Base-by-base conservation (phyloP, 352 stramenopile genomes). In the Globisporangium lucens region DNA sequence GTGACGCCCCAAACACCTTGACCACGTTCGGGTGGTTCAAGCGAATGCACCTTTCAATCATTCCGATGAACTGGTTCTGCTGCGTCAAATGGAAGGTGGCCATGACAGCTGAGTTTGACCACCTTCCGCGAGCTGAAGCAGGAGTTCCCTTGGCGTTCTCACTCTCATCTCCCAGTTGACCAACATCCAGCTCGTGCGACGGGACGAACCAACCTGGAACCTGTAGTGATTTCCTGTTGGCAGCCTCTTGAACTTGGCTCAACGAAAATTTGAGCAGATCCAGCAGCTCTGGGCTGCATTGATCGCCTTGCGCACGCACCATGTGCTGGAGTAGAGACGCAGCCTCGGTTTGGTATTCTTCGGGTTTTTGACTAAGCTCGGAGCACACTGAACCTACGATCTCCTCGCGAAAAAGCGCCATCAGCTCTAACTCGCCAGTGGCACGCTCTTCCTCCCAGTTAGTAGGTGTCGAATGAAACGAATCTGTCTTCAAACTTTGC, bases 21-120 rank as follows among this genome's bases (percentile, higher is more conserved):
- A 63, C 43, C 30, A 76, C 56, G 22, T 77, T 66, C 4, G 71
- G 71, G 56, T 72, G 68, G 1, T 33, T 60, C 55, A 46, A 9
- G 7, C 12, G 55, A 20, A 60, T 8, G 55, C 55, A 46, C 4
- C 1, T 29, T 5, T 27, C 20, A 10, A 60, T 30, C 2, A 13
- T 27, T 30, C 43, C 13, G 15, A 20, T 3, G 17, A 51, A 51
- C 20, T 22, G 1, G 15, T 47, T 15, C 2, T 12, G 55, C 30
- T 43, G 15, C 20, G 47, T 29, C 0, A 2, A 4, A 9, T 33
- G 12, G 5, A 17, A 29, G 7, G 12, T 22, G 8, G 47, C 30
- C 30, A 24, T 33, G 8, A 35, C 22, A 36, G 2, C 27, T 27
- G 27, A 8, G 52, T 29, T 41, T 17, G 30, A n/a, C 52, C 52